Evolutionary conservation across 148 eudicot species (phyloP).

Genomic region (Chenopodium berlandieri): DNA sequence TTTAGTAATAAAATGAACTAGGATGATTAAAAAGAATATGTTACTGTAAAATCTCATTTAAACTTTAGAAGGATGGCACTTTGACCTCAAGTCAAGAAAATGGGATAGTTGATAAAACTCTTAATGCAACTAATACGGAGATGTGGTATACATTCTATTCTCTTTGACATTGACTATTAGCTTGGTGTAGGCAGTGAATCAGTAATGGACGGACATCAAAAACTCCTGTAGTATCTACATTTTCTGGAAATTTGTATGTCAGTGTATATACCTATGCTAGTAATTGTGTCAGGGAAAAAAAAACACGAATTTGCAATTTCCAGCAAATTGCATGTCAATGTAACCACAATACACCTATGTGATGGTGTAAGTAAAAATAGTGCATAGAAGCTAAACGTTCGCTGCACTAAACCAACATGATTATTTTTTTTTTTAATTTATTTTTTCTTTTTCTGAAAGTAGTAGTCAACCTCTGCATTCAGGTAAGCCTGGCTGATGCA

Average conservation of each 20-base stretch:
- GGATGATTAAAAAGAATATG: background rate
- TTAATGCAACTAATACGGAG: background rate
- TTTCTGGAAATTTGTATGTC: background rate
- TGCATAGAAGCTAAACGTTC: background rate
- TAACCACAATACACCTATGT: background rate
- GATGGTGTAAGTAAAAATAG: background rate
- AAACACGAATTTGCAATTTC: no score
- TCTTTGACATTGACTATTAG: background rate
- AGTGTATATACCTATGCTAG: background rate
- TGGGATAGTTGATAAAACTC: background rate
- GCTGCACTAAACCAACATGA: background rate
- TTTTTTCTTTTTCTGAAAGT: background rate
- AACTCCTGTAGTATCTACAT: background rate
- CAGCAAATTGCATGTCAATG: background rate
- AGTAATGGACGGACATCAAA: background rate
- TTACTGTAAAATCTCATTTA: background rate
- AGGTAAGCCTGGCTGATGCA: background rate
- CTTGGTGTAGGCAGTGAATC: background rate
- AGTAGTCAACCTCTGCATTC: background rate
- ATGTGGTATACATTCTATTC: background rate
- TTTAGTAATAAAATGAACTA: background rate
- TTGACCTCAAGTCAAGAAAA: background rate
- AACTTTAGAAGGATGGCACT: background rate
- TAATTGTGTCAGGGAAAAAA: background rate
- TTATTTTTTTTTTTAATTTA: no score